phyloP scores from a whole-genome alignment of 202 grass and related monocot species.

The Elaeis oleifera region DNA sequence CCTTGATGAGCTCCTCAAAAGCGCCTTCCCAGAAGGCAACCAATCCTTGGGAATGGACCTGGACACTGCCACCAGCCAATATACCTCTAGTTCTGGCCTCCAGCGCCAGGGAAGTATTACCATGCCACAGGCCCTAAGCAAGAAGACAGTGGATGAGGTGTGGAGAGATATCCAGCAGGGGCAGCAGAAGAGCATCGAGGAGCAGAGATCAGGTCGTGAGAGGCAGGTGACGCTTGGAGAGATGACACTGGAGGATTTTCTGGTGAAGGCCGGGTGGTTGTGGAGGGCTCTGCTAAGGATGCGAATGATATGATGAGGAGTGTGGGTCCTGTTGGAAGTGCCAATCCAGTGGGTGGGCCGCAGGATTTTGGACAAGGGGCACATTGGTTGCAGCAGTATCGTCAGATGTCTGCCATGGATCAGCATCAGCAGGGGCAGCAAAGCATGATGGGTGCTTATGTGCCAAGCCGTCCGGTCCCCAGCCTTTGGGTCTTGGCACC shows the following conservation, averaged over 20 bases:
- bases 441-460: slow-evolving; percentile 22
- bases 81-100: not conserved
- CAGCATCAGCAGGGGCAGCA: slow-evolving; percentile 6
- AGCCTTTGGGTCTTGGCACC: slow-evolving; percentile 31
- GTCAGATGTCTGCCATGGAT: not conserved
- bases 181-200: slow-evolving; percentile 1
- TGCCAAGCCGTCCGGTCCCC: slow-evolving; percentile 32
- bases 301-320: slow-evolving; percentile 21
- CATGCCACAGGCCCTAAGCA: slow-evolving; percentile 19
- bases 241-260: slow-evolving; percentile 87
- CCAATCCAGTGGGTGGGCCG: too few relatives aligned
- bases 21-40: slow-evolving; percentile 19
- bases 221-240: slow-evolving; percentile 29
- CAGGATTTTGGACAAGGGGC: not conserved
- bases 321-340: not conserved
- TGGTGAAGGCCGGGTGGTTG: slow-evolving; percentile 47
- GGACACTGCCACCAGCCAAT: not conserved
- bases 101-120: slow-evolving; percentile 5
- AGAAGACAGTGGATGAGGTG: slow-evolving; percentile 67
- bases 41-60: slow-evolving; percentile 24
- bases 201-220: not conserved
- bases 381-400: slow-evolving; percentile 24
- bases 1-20: slow-evolving; percentile 56
- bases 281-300: slow-evolving; percentile 7
- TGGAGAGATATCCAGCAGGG: slow-evolving; percentile 56